These are phyloP conservation scores for Akanthomyces uredinophilus DNA, from an alignment of 2,329 filamentous ascomycete species.

Conservation along the genomic window DNA sequence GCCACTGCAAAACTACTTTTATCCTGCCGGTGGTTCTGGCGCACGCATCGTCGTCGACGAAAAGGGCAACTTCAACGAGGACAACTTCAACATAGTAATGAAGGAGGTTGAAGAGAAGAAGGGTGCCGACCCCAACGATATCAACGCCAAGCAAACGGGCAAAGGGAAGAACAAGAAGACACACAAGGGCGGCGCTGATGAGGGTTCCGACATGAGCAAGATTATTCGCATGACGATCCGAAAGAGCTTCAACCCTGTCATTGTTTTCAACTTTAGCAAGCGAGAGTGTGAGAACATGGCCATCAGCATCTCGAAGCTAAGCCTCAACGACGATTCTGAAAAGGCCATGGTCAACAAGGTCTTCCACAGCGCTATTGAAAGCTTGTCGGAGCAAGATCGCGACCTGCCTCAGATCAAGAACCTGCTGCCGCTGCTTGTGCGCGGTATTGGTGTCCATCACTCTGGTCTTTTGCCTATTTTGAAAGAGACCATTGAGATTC, in stretches of 20 bases:
- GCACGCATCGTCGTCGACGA: conserved; percentile 95
- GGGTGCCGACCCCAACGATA: conserved; percentile 75
- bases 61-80: conserved; percentile 91
- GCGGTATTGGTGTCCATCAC: conserved; percentile 95
- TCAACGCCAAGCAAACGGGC: conserved; percentile 74
- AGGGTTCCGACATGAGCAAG: conserved; percentile 84
- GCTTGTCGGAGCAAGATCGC: conserved; percentile 86
- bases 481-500: conserved; percentile 97
- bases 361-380: conserved; percentile 88
- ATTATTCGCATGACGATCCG: conserved; percentile 99
- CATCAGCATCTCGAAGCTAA: conserved; percentile 76
- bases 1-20: conserved; percentile 95
- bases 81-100: conserved; percentile 98
- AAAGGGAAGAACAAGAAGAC: conserved; percentile 88
- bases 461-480: conserved; percentile 91
- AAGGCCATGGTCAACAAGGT: conserved; percentile 92
- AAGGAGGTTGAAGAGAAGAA: conserved; percentile 80
- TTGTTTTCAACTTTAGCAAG: conserved; percentile 99
- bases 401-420: conserved; percentile 85
- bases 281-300: conserved; percentile 90
- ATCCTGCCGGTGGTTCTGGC: conserved; percentile 84
- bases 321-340: conserved; percentile 95
- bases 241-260: conserved; percentile 95
- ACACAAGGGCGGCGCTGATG: conserved; percentile 77
- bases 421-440: conserved; percentile 79